phyloP scores from a whole-genome alignment of 441 rosid species.

The Mallotus repandus region DNA sequence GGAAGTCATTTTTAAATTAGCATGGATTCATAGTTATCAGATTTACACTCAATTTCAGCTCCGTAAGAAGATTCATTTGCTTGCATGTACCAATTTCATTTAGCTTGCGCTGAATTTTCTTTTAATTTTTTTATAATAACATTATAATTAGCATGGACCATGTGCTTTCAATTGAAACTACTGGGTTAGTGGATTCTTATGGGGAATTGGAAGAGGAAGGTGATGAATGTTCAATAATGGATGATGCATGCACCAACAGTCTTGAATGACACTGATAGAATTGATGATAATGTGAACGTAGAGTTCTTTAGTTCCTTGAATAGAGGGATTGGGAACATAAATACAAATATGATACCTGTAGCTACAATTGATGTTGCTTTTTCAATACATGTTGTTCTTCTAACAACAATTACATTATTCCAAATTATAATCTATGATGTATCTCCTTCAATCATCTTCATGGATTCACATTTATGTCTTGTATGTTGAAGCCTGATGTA shows the following conservation, averaged over 20 bases:
- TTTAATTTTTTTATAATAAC: too few species aligned
- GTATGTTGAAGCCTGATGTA: slow-evolving; percentile 6
- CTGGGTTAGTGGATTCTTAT: slow-evolving; percentile 24
- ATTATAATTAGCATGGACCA: slow-evolving; percentile 25
- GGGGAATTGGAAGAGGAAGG: slow-evolving; percentile 25
- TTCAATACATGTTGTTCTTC: slow-evolving; percentile 80
- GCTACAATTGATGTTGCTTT: slow-evolving; percentile 97
- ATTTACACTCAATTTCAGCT: background rate
- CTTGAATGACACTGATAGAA: slow-evolving; percentile 10
- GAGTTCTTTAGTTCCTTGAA: slow-evolving; percentile 21
- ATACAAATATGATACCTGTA: slow-evolving; percentile 98
- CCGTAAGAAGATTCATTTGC: background rate
- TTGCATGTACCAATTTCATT: too few species aligned
- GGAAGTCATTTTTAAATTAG: slow-evolving; percentile 8
- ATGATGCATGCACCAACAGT: too few species aligned
- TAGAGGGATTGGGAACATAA: slow-evolving; percentile 16
- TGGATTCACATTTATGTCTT: background rate
- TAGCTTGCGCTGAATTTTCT: too few species aligned
- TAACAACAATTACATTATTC: slow-evolving; percentile 63
- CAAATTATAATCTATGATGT: slow-evolving; percentile 85
- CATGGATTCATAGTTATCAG: slow-evolving; percentile 5
- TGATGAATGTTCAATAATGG: slow-evolving; percentile 2
- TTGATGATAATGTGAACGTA: slow-evolving; percentile 15
- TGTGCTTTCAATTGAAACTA: slow-evolving; percentile 18
- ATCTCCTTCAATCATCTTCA: slow-evolving; percentile 26